These are phyloP conservation scores for Podila minutissima DNA, from an alignment of 192 early-diverging fungal species.

Conservation along the genomic window DNA sequence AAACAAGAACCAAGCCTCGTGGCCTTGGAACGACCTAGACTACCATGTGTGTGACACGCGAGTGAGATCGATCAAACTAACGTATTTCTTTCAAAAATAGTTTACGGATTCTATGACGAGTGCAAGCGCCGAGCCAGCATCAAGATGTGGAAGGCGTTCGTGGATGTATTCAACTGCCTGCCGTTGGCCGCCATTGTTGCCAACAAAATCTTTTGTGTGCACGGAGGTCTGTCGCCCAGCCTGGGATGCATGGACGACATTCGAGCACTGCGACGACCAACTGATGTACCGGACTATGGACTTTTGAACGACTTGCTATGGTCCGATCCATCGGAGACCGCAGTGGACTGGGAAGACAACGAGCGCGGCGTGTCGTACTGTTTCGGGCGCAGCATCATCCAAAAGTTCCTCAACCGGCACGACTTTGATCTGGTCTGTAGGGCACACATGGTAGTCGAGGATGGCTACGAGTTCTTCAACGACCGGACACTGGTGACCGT, in stretches of 20 bases:
- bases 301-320: conserved; percentile 92
- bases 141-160: conserved; percentile 93
- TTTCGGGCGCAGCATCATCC: conserved; percentile 86
- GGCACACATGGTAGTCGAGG: conserved; percentile 97
- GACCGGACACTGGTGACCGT: conserved; percentile 91
- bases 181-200: conserved; percentile 94
- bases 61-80: neutral
- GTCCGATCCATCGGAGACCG: conserved; percentile 90
- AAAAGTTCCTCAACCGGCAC: conserved; percentile 82
- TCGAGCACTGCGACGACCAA: conserved; percentile 78
- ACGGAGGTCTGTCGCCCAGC: conserved; percentile 89
- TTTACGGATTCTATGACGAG: conserved; percentile 98
- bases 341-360: conserved; percentile 88
- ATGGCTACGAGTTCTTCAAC: conserved; percentile 96
- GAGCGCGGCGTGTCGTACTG: conserved; percentile 95
- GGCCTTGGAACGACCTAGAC: too few relatives aligned
- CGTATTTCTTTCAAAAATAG: conserved; percentile 26
- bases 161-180: conserved; percentile 92
- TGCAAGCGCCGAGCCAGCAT: conserved; percentile 89
- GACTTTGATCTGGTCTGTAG: conserved; percentile 94
- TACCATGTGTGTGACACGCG: too few relatives aligned
- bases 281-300: conserved; percentile 93
- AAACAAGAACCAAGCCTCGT: too few relatives aligned
- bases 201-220: conserved; percentile 96
- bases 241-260: conserved; percentile 88